These are phyloP conservation scores for Persicaria maculosa DNA, from an alignment of 148 eudicot species.

Conservation along the genomic window DNA sequence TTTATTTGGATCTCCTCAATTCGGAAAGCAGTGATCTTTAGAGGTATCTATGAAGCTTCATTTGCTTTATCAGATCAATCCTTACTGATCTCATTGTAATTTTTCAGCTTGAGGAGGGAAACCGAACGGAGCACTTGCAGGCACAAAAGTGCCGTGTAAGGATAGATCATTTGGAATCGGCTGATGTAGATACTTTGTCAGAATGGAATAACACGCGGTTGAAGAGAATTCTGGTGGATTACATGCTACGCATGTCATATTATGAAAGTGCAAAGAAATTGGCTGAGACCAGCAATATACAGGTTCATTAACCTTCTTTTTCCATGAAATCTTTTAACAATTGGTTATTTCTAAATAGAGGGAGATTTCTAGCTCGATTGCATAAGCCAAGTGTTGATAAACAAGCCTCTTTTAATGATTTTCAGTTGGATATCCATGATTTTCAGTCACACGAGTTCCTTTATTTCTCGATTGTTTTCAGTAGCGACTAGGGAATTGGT, in stretches of 20 bases:
- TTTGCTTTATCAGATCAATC: not conserved
- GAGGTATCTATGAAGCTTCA: not conserved
- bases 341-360: not conserved
- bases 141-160: slow-evolving; percentile 76
- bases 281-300: slow-evolving; percentile 66
- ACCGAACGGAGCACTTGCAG: slow-evolving; percentile 65
- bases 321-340: not conserved
- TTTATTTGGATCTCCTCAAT: not conserved
- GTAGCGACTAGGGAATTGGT: not conserved
- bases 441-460: not conserved
- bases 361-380: not conserved
- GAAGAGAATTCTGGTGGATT: slow-evolving; percentile 89
- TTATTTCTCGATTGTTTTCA: not conserved
- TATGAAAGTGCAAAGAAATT: slow-evolving; percentile 76
- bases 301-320: slow-evolving; percentile 28
- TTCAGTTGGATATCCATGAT: not conserved
- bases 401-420: not conserved
- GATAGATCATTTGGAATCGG: slow-evolving; percentile 81
- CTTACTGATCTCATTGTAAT: not conserved
- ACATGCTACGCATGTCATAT: slow-evolving; percentile 96
- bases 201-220: slow-evolving; percentile 69
- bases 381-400: not conserved
- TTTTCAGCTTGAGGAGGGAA: slow-evolving; percentile 86
- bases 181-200: slow-evolving; percentile 50
- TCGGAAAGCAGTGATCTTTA: not conserved